Evolutionary conservation across 208 protist genomes (phyloP).

Genomic region (Tetramitus jugosus): DNA sequence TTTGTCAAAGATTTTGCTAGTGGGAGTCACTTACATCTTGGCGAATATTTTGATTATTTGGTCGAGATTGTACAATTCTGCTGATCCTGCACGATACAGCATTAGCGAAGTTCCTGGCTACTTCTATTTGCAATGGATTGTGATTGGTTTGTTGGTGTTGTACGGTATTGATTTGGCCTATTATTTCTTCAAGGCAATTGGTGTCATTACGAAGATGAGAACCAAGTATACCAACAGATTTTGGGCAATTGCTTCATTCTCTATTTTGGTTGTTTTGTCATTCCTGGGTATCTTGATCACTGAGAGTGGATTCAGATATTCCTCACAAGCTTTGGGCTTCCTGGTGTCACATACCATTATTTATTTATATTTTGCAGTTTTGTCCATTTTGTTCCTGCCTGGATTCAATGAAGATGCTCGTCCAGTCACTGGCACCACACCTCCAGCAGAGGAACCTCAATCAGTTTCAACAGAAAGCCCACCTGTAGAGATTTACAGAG

Average conservation of each 20-base stretch:
- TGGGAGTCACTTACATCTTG: not conserved
- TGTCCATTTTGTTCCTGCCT: not conserved
- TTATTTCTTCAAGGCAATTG: not conserved
- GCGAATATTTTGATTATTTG: not conserved
- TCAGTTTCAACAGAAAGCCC: too few species aligned
- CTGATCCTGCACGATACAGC: not conserved
- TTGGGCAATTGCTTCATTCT: not conserved
- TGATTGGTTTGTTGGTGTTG: not conserved
- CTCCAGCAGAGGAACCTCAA: too few species aligned
- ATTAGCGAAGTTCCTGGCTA: not conserved
- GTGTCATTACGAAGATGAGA: not conserved
- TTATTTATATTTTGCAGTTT: conserved; percentile 3
- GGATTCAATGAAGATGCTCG: not conserved
- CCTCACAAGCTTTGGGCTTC: not conserved
- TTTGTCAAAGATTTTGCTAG: not conserved
- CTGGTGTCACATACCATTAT: not conserved
- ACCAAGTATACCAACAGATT: not conserved
- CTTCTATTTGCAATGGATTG: not conserved
- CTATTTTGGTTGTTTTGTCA: not conserved
- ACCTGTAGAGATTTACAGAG: too few species aligned
- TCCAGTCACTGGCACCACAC: too few species aligned
- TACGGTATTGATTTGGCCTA: not conserved
- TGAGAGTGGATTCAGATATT: not conserved
- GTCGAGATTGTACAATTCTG: not conserved
- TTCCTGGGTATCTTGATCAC: not conserved